Evolutionary conservation across 2,329 filamentous ascomycete genomes (phyloP).

Genomic region (Westerdykella aurantiaca): DNA sequence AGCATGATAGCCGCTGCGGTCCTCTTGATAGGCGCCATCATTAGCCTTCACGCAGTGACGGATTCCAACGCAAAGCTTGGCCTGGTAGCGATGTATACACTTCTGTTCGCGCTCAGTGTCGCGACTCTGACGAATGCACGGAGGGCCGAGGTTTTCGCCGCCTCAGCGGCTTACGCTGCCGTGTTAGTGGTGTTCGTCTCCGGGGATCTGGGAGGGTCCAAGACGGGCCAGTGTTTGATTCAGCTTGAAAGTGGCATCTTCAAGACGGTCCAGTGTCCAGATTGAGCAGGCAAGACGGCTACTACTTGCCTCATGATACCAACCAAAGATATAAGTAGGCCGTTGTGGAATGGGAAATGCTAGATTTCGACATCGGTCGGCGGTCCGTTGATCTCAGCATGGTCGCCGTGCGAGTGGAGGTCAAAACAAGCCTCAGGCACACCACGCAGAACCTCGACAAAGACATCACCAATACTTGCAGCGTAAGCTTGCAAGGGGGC

Average conservation of each 20-base stretch:
- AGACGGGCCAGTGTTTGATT: constrained; percentile 2
- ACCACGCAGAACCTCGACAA: too few relatives aligned
- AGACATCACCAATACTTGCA: too few relatives aligned
- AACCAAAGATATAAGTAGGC: too few relatives aligned
- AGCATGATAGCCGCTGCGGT: constrained; percentile 11
- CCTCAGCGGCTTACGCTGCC: constrained; percentile 17
- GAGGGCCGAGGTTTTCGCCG: constrained; percentile 19
- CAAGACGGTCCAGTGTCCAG: constrained; percentile 4
- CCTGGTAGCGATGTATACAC: constrained; percentile 15
- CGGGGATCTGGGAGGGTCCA: constrained; percentile 11
- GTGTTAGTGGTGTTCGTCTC: constrained; percentile 18
- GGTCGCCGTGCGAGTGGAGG: too few relatives aligned
- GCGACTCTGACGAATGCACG: constrained; percentile 14
- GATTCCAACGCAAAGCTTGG: constrained; percentile 12
- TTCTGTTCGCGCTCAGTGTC: constrained; percentile 19
- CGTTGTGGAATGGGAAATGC: too few relatives aligned
- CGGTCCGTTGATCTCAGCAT: too few relatives aligned
- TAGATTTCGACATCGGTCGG: too few relatives aligned
- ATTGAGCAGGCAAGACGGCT: not conserved
- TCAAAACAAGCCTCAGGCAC: too few relatives aligned
- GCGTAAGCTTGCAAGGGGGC: too few relatives aligned
- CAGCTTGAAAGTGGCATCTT: constrained; percentile 4
- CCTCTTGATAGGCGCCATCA: constrained; percentile 18
- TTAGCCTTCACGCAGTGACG: constrained; percentile 11
- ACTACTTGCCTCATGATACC: too few relatives aligned